A percentile compares a stretch with the other conserved stretches of the same genome.
These are phyloP conservation scores for Neospermospora avenae DNA, from an alignment of 2,329 filamentous ascomycete species.

Conservation along the genomic window DNA sequence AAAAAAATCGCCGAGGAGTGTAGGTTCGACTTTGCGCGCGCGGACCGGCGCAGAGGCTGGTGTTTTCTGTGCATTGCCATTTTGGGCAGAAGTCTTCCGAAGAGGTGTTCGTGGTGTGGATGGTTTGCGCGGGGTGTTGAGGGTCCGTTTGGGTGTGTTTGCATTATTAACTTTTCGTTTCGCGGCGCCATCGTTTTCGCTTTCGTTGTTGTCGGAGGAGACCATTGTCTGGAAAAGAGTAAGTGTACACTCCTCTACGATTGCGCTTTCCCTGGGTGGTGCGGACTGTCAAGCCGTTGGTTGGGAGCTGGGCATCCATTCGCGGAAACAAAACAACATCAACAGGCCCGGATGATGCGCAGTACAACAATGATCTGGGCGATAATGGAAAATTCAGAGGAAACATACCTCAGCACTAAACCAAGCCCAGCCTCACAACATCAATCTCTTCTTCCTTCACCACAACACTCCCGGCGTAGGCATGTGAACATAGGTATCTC, in stretches of 20 bases:
- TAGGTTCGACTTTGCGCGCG: slow-evolving; percentile 39
- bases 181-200: not conserved
- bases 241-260: slow-evolving; percentile 1
- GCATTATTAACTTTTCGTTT: slow-evolving; percentile 10
- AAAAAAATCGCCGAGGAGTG: slow-evolving; percentile 55
- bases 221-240: not conserved
- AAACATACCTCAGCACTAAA: not conserved
- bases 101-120: slow-evolving; percentile 17
- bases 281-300: not conserved
- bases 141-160: slow-evolving; percentile 4
- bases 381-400: not conserved
- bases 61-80: slow-evolving; percentile 17
- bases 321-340: not conserved
- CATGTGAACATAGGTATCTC: not conserved
- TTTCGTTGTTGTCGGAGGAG: not conserved
- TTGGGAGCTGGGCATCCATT: not conserved
- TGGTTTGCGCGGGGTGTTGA: slow-evolving; percentile 3
- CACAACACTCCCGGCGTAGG: not conserved
- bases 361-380: not conserved
- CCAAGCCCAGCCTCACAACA: not conserved
- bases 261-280: not conserved
- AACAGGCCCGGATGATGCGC: not conserved
- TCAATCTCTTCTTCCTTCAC: not conserved
- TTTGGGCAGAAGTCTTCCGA: slow-evolving; percentile 21
- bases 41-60: slow-evolving; percentile 31